phyloP scores from a whole-genome alignment of 176 grass and related monocot genomes.

The Pontederia crassipes region DNA sequence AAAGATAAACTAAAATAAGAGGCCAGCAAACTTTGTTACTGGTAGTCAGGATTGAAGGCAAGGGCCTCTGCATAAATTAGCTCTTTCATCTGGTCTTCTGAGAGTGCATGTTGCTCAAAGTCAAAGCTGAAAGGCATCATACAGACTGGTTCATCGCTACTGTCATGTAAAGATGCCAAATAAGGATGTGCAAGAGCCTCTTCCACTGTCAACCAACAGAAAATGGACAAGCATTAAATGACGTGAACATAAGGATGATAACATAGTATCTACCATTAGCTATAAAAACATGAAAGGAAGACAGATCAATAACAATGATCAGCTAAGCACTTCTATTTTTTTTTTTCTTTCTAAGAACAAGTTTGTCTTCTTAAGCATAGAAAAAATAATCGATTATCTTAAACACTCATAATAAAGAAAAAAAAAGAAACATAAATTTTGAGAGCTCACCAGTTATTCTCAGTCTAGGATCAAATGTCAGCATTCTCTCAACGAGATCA shows the following conservation, averaged over 20 bases:
- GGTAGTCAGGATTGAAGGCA: slow-evolving; percentile 78
- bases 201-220: slow-evolving; percentile 47
- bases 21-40: slow-evolving; percentile 23
- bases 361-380: not conserved
- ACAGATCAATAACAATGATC: too few species aligned
- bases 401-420: not conserved
- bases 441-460: slow-evolving; percentile 80
- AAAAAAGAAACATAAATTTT: not conserved
- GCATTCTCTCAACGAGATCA: slow-evolving; percentile 94
- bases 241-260: not conserved
- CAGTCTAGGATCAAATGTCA: slow-evolving; percentile 91
- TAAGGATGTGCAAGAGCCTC: slow-evolving; percentile 95
- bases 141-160: slow-evolving; percentile 82
- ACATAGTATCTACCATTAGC: not conserved
- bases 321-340: too few species aligned
- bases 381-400: not conserved
- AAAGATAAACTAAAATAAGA: too few species aligned
- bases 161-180: slow-evolving; percentile 83
- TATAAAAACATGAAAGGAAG: not conserved
- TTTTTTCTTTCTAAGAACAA: not conserved
- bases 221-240: not conserved
- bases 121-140: slow-evolving; percentile 76
- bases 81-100: slow-evolving; percentile 98
- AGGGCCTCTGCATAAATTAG: slow-evolving; percentile 82
- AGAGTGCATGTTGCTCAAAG: slow-evolving; percentile 86